Evolutionary conservation across 2,329 filamentous ascomycete genomes (phyloP).

Genomic region (Talaromyces sp.): DNA sequence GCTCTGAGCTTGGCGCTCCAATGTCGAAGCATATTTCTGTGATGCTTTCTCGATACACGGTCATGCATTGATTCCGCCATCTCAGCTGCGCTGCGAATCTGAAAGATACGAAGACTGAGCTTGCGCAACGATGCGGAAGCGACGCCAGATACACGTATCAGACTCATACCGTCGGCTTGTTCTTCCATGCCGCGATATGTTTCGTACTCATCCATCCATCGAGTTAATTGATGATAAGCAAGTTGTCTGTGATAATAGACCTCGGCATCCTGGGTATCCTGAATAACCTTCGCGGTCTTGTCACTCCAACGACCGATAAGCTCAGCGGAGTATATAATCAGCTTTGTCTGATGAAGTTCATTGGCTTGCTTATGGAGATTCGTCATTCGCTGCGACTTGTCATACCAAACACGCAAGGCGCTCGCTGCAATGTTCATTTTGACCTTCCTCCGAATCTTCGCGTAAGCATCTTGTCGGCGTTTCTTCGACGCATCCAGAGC

Average conservation of each 20-base stretch:
- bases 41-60: conserved; percentile 54
- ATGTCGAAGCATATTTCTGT: conserved; percentile 53
- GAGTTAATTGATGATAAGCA: conserved; percentile 36
- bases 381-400: conserved; percentile 30
- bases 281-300: conserved; percentile 33
- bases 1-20: conserved; percentile 50
- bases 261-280: conserved; percentile 38
- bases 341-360: conserved; percentile 33
- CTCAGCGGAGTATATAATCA: conserved; percentile 33
- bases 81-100: conserved; percentile 49
- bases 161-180: conserved; percentile 46
- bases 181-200: conserved; percentile 36
- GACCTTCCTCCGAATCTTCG: conserved; percentile 49
- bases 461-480: conserved; percentile 56
- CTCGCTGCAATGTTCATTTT: conserved; percentile 54
- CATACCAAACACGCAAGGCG: conserved; percentile 40
- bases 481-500: conserved; percentile 50
- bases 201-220: conserved; percentile 35
- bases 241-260: conserved; percentile 38
- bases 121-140: conserved; percentile 52
- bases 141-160: conserved; percentile 46
- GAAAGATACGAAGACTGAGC: conserved; percentile 58
- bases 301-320: conserved; percentile 45
- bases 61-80: conserved; percentile 53
- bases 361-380: conserved; percentile 41